phyloP scores from a whole-genome alignment of 495 filamentous ascomycete species.

The Neurospora sp. region DNA sequence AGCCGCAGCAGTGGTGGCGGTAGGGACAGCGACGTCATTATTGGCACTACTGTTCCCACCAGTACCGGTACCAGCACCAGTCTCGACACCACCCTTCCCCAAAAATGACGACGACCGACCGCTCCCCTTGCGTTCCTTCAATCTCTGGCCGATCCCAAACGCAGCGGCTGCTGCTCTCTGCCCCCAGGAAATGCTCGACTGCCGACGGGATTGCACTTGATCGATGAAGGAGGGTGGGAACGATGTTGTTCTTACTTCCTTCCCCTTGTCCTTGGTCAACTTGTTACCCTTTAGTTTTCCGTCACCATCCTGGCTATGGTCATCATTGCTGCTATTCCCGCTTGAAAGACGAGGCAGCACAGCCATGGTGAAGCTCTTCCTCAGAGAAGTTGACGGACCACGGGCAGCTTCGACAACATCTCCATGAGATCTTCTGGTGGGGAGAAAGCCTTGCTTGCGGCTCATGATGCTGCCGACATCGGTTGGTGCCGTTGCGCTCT shows the following conservation, averaged over 20 bases:
- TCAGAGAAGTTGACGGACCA: not conserved
- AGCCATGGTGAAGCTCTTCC: not conserved
- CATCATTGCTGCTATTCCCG: not conserved
- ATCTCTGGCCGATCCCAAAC: slow-evolving; percentile 8
- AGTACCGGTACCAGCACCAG: not conserved
- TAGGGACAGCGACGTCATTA: not conserved
- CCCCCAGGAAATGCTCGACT: slow-evolving; percentile 8
- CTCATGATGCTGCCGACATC: not conserved
- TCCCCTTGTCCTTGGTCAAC: slow-evolving; percentile 3
- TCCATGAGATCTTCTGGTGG: not conserved
- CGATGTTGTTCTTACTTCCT: not conserved
- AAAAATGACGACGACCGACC: not conserved
- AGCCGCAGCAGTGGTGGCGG: not conserved
- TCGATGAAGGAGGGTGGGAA: not conserved
- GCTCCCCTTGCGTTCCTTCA: slow-evolving; percentile 8
- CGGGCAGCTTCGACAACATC: not conserved
- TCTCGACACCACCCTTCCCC: not conserved
- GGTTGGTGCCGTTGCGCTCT: not conserved
- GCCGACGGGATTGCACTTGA: not conserved
- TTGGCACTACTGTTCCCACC: not conserved
- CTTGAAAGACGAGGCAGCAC: not conserved
- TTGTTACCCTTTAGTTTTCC: not conserved
- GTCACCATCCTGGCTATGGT: slow-evolving; percentile 6
- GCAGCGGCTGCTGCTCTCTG: slow-evolving; percentile 15
- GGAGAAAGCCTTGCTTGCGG: not conserved